A percentile compares a stretch with the other conserved stretches of the same genome.
phyloP scores from a whole-genome alignment of 2,329 filamentous ascomycete species.

The Neurospora sp. region DNA sequence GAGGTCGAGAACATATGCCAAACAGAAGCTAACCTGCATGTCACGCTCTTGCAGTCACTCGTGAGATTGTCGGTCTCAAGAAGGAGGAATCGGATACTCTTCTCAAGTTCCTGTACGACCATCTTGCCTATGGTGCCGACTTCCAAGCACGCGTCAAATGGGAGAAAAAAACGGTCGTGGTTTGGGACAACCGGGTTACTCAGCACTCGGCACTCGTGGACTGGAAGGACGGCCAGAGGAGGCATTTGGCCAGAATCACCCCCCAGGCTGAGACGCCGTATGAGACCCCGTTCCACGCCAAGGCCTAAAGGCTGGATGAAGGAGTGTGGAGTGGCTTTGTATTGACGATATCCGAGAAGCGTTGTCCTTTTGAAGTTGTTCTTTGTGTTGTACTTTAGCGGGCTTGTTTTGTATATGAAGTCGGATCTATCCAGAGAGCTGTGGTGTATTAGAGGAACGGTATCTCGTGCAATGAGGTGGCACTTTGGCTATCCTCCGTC shows the following conservation, averaged over 20 bases:
- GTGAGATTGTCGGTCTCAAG: constrained; percentile 72
- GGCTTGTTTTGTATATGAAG: neutral
- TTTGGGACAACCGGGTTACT: constrained; percentile 74
- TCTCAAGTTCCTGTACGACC: constrained; percentile 68
- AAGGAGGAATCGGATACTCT: constrained; percentile 75
- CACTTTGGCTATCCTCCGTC: constrained; percentile 5
- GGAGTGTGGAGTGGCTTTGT: neutral
- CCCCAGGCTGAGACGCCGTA: constrained; percentile 71
- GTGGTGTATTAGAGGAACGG: constrained; percentile 10
- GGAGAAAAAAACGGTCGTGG: constrained; percentile 53
- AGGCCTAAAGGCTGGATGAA: neutral
- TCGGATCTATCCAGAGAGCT: neutral
- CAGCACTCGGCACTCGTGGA: constrained; percentile 71
- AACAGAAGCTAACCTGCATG: neutral
- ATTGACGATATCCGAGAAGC: neutral
- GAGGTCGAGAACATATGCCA: neutral
- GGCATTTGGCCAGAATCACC: constrained; percentile 73
- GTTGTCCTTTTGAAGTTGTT: neutral
- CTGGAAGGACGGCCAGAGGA: constrained; percentile 68
- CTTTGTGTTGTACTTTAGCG: constrained; percentile 1
- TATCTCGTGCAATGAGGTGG: constrained; percentile 11
- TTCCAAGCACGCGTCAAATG: constrained; percentile 68
- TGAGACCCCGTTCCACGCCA: constrained; percentile 51
- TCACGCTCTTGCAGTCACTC: constrained; percentile 51
- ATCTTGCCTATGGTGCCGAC: constrained; percentile 61